phyloP scores from a whole-genome alignment of 1,139 yeast species.

The Pichia norvegensis region DNA sequence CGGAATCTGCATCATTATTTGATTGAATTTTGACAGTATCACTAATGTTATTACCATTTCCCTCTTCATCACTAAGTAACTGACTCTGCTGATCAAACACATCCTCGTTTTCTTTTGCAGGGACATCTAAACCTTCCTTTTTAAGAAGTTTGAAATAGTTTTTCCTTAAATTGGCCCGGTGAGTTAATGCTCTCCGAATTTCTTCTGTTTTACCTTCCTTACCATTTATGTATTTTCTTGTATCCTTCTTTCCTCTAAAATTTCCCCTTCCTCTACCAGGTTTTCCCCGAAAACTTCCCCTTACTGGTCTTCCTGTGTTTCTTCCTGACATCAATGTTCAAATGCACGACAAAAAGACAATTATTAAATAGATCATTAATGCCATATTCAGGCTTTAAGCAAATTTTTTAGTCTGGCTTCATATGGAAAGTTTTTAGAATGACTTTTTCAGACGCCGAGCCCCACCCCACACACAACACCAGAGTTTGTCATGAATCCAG shows the following conservation, averaged over 20 bases:
- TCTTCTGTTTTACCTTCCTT: constrained; percentile 34
- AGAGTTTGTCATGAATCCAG: no score
- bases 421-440: no score
- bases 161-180: constrained; percentile 76
- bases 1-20: constrained; percentile 19
- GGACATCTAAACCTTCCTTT: constrained; percentile 53
- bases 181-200: constrained; percentile 68
- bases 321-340: not conserved
- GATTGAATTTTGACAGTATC: constrained; percentile 13
- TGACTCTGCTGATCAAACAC: not conserved
- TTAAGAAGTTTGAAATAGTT: constrained; percentile 75
- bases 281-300: not conserved
- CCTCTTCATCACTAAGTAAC: not conserved
- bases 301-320: not conserved
- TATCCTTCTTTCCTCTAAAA: constrained; percentile 5
- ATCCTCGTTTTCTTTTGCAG: constrained; percentile 22
- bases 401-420: no score
- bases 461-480: no score
- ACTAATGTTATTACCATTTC: not conserved
- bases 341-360: not conserved
- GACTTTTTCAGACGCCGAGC: no score
- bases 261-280: not conserved
- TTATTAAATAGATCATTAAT: no score
- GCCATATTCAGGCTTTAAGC: no score
- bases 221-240: constrained; percentile 18